Evolutionary conservation across 1,284 basidiomycete genomes (phyloP), one percentile per base, ranked within the genome.

Genomic region (Ceratorhiza oryzae-sativae): DNA sequence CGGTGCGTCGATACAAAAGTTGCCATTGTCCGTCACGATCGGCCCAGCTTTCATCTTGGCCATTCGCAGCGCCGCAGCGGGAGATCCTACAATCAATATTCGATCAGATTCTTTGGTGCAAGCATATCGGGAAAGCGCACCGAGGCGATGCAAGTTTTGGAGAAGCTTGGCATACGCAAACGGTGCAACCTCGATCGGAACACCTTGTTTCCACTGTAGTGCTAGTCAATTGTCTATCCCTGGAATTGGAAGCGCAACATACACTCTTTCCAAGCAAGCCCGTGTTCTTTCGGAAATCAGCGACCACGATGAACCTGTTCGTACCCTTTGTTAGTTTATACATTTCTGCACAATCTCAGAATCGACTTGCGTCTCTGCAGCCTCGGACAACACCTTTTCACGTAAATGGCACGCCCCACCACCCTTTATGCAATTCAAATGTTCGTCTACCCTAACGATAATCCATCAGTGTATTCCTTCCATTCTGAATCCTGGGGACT

Each of bases 351-450:
- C 36, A 6, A 39, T 13, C 36, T 6, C 8, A 13, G 13, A 39
- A 6, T 6, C 36, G 13, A 84, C 86, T 70, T 71, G 92, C 86
- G 90, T 94, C 76, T 88, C 87, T n/a, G 97, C 96, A 20, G 95
- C 95, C 80, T 98, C 97, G 2, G 95, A 96, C 20, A 99, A 86
- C 2, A 99, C 95, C 81, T 99, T 99, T 82, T 99, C 97, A 42
- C 96, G 88, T 41, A 99, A 82, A 77, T 99, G 97, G 81, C 97
- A 98, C 0, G 95, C 97, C 10, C 97, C 97, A 71, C 97, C 97
- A 13, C 97, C 97, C 82, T 99, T 99, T 84, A 99, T 97, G 74
- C 93, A 93, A 83, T 99, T 97, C 68, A 99, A 84, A 46, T 89
- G 82, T 49, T 85, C 81, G 81, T 98, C 96, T 39, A 98, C 94